Evolutionary conservation across 75 land plant species (phyloP).

Genomic region (Ceratopteris richardii): DNA sequence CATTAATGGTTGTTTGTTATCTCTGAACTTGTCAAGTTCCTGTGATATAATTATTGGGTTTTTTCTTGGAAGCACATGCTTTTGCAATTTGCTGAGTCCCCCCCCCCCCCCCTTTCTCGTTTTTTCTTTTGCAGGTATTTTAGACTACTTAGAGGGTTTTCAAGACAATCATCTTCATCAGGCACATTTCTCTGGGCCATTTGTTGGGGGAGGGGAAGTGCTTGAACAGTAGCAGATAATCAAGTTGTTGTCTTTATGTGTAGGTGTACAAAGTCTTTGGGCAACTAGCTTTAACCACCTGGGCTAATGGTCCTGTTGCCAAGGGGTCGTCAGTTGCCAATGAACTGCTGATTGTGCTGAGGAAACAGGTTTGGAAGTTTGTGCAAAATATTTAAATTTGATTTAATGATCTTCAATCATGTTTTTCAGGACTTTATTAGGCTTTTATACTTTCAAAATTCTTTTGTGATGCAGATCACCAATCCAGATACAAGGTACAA

Average conservation of each 20-base stretch:
- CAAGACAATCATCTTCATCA: constrained; percentile 54
- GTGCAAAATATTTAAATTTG: constrained; percentile 4
- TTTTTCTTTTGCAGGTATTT: constrained; percentile 40
- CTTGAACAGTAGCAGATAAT: neutral
- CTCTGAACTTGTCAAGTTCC: no score
- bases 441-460: neutral
- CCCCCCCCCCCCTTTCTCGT: no score
- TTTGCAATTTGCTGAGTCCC: no score
- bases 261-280: constrained; percentile 80
- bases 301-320: constrained; percentile 21
- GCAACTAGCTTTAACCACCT: constrained; percentile 46
- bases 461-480: constrained; percentile 21
- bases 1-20: constrained; percentile 48
- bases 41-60: no score
- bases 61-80: no score
- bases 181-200: constrained; percentile 32
- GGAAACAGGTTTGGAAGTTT: constrained; percentile 80
- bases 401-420: constrained; percentile 12
- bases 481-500: constrained; percentile 67
- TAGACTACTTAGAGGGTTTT: constrained; percentile 90
- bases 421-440: no score
- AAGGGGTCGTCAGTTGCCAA: constrained; percentile 51
- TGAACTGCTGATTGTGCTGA: constrained; percentile 72
- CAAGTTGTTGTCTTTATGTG: no score
- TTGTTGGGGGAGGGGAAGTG: neutral